Percentiles rank a stretch among this genome's conserved stretches.
These are phyloP conservation scores for Mycena chlorophos DNA, from an alignment of 768 basidiomycete species.

Conservation along the genomic window DNA sequence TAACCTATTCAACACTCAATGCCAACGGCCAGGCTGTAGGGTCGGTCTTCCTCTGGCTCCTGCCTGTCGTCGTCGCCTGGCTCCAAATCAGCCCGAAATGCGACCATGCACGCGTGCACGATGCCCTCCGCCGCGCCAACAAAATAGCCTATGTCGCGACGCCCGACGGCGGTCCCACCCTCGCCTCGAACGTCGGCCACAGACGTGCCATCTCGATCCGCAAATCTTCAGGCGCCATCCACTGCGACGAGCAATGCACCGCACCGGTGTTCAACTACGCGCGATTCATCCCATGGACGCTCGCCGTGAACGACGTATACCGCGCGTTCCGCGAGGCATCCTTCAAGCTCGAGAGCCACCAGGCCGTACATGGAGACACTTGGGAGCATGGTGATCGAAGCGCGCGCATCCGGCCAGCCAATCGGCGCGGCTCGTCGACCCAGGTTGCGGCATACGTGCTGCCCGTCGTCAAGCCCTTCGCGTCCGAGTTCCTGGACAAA, in stretches of 20 bases:
- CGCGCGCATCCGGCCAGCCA: neutral
- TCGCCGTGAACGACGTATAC: slow-evolving; percentile 6
- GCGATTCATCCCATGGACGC: slow-evolving; percentile 14
- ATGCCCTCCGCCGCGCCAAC: slow-evolving; percentile 33
- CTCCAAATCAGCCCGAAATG: slow-evolving; percentile 42
- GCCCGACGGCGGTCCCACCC: neutral
- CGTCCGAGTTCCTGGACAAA: neutral
- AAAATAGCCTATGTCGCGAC: slow-evolving; percentile 26
- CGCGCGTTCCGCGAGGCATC: slow-evolving; percentile 25
- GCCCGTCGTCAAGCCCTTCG: no score
- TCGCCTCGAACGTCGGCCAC: neutral
- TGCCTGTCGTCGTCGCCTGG: slow-evolving; percentile 33
- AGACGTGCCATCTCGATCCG: slow-evolving; percentile 20
- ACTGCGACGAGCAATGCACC: slow-evolving; percentile 23
- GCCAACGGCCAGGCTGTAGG: slow-evolving; percentile 41
- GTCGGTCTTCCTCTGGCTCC: slow-evolving; percentile 20
- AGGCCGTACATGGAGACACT: slow-evolving; percentile 17
- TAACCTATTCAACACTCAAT: slow-evolving; percentile 22
- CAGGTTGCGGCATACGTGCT: neutral
- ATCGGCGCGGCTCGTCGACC: neutral
- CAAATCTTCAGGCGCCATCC: slow-evolving; percentile 1
- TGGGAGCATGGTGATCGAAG: slow-evolving; percentile 19
- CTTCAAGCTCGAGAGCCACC: slow-evolving; percentile 18
- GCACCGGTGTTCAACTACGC: slow-evolving; percentile 29
- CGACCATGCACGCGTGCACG: slow-evolving; percentile 30